phyloP scores from a whole-genome alignment of 2,329 filamentous ascomycete genomes.

The Aspergillus felis region DNA sequence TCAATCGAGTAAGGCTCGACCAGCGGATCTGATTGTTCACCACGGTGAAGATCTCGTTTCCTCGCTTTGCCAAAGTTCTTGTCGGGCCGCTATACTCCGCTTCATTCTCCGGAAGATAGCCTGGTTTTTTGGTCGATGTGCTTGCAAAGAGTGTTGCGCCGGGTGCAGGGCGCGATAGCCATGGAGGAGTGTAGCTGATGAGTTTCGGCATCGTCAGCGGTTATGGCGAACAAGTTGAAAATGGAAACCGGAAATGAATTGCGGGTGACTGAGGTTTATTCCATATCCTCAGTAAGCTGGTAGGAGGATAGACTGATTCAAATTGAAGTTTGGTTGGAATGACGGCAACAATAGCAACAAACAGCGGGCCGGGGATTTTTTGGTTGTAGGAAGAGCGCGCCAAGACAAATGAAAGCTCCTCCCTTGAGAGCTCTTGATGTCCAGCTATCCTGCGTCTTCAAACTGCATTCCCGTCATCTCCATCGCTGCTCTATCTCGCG shows the following conservation, averaged over 20 bases:
- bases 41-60: constrained; percentile 84
- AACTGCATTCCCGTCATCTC: neutral
- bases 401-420: constrained; percentile 11
- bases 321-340: neutral
- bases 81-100: constrained; percentile 37
- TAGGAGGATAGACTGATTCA: neutral
- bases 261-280: neutral
- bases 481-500: neutral
- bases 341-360: neutral
- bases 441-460: neutral
- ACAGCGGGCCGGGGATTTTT: constrained; percentile 9
- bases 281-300: neutral
- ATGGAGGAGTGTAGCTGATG: constrained; percentile 78
- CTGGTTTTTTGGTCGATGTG: constrained; percentile 42
- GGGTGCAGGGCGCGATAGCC: constrained; percentile 74
- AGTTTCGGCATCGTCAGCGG: constrained; percentile 70
- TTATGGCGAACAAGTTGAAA: neutral
- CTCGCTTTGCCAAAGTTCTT: constrained; percentile 71
- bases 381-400: constrained; percentile 6
- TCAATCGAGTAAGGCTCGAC: constrained; percentile 77
- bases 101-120: constrained; percentile 19
- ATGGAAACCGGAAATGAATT: neutral
- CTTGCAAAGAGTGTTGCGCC: constrained; percentile 73
- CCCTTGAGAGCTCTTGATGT: neutral
- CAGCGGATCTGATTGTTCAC: constrained; percentile 88